These are phyloP conservation scores for Trichoderma guizhouense DNA, from an alignment of 2,329 filamentous ascomycete genomes.

Conservation along the genomic window DNA sequence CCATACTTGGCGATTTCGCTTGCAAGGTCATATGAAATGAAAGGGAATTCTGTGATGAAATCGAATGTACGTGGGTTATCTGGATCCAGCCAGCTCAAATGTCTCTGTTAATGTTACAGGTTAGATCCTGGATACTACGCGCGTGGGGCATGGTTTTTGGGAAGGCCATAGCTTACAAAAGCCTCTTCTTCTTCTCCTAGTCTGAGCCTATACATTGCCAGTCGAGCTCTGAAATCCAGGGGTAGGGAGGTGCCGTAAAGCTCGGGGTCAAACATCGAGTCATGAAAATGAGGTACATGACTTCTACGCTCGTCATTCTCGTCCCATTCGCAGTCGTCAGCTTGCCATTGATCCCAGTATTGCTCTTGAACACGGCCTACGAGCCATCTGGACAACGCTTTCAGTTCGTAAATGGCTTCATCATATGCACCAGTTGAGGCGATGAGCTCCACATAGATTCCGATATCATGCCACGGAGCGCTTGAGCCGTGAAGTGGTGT, in stretches of 20 bases:
- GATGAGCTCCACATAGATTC: constrained; percentile 80
- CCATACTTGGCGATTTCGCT: constrained; percentile 39
- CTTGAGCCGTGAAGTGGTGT: constrained; percentile 33
- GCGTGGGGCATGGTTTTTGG: not conserved
- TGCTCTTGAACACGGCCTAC: constrained; percentile 69
- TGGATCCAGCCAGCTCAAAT: constrained; percentile 69
- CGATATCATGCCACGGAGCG: constrained; percentile 75
- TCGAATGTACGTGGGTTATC: constrained; percentile 46
- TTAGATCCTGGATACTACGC: not conserved
- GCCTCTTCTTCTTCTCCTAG: constrained; percentile 69
- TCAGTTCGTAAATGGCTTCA: constrained; percentile 67
- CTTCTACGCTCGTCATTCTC: constrained; percentile 64
- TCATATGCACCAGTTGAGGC: constrained; percentile 60
- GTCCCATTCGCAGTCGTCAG: constrained; percentile 91
- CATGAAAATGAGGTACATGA: constrained; percentile 58
- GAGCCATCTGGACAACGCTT: constrained; percentile 74
- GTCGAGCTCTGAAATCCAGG: constrained; percentile 75
- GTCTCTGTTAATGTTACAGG: constrained; percentile 43
- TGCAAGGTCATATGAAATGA: constrained; percentile 71
- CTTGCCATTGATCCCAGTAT: constrained; percentile 70
- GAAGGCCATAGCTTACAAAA: constrained; percentile 50
- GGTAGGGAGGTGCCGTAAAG: constrained; percentile 74
- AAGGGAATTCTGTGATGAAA: constrained; percentile 63
- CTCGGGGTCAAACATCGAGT: constrained; percentile 48
- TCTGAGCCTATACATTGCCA: constrained; percentile 79